Percentiles rank a stretch among this genome's conserved stretches.
Evolutionary conservation across 208 protist genomes (phyloP).

Genomic region (Crithidia mellificae): DNA sequence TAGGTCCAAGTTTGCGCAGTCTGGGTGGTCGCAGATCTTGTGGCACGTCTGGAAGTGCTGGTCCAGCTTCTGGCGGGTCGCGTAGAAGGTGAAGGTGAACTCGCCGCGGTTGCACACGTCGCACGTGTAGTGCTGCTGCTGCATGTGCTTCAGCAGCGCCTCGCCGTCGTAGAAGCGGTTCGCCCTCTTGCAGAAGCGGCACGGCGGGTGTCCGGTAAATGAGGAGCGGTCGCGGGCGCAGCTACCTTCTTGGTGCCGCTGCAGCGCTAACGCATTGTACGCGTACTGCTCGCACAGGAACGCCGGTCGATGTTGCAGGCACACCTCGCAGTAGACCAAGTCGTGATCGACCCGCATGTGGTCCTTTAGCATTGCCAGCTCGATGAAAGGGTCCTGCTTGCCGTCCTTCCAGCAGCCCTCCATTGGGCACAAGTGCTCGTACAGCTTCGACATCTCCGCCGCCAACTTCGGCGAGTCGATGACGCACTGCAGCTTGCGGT

Average conservation of each 20-base stretch:
- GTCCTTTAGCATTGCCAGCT: slow-evolving; percentile 56
- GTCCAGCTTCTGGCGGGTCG: slow-evolving; percentile 70
- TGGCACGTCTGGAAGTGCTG: slow-evolving; percentile 77
- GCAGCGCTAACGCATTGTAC: slow-evolving; percentile 51
- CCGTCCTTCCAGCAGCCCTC: slow-evolving; percentile 66
- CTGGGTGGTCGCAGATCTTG: slow-evolving; percentile 86
- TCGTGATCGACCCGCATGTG: slow-evolving; percentile 74
- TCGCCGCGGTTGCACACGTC: slow-evolving; percentile 84
- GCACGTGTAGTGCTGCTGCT: slow-evolving; percentile 86
- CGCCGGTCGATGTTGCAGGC: slow-evolving; percentile 61
- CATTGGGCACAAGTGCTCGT: slow-evolving; percentile 71
- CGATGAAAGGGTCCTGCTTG: slow-evolving; percentile 76
- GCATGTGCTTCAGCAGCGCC: slow-evolving; percentile 87
- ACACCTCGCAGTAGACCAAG: slow-evolving; percentile 75
- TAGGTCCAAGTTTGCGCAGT: slow-evolving; percentile 69
- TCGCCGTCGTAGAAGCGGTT: slow-evolving; percentile 82
- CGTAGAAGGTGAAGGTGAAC: slow-evolving; percentile 86
- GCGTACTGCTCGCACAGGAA: slow-evolving; percentile 88
- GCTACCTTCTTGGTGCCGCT: slow-evolving; percentile 63
- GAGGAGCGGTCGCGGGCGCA: slow-evolving; percentile 59
- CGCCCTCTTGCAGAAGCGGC: slow-evolving; percentile 68
- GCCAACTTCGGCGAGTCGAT: slow-evolving; percentile 58
- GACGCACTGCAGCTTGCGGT: slow-evolving; percentile 55
- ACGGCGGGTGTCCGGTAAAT: slow-evolving; percentile 86
- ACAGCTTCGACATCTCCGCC: slow-evolving; percentile 68